These are phyloP conservation scores for Ustilago vetiveriae DNA, from an alignment of 1,284 basidiomycete species.

Conservation along the genomic window DNA sequence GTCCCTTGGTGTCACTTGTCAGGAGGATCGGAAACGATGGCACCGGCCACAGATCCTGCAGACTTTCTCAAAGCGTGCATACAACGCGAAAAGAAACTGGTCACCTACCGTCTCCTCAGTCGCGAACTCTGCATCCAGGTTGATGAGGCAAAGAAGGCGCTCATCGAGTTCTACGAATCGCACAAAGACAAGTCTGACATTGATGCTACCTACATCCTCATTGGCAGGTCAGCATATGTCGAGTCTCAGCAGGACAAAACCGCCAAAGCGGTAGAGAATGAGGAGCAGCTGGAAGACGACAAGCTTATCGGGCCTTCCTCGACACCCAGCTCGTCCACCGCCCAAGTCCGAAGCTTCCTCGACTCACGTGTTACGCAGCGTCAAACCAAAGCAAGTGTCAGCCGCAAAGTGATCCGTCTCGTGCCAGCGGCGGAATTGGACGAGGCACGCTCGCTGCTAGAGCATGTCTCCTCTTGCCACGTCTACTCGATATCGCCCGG, in stretches of 20 bases:
- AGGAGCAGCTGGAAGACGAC: constrained; percentile 5
- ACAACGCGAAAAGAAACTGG: constrained; percentile 51
- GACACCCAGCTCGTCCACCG: constrained; percentile 16
- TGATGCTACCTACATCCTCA: constrained; percentile 41
- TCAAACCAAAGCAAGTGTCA: constrained; percentile 7
- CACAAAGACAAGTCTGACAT: constrained; percentile 22
- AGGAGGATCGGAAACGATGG: too few relatives aligned
- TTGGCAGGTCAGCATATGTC: constrained; percentile 12
- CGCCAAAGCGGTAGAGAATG: background rate
- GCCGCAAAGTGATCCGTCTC: constrained; percentile 29
- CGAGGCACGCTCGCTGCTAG: constrained; percentile 20
- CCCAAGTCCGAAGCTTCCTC: constrained; percentile 21
- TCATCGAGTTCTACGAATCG: constrained; percentile 36
- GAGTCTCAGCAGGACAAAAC: background rate
- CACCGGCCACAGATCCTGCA: constrained; percentile 20
- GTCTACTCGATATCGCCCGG: constrained; percentile 55
- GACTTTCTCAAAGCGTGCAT: constrained; percentile 47
- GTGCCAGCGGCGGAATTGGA: constrained; percentile 31
- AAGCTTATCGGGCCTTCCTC: constrained; percentile 16
- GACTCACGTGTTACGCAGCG: constrained; percentile 14
- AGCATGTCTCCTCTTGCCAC: constrained; percentile 30
- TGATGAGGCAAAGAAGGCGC: constrained; percentile 42
- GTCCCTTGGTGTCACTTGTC: too few relatives aligned
- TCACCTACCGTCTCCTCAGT: constrained; percentile 57
- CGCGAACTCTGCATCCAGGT: constrained; percentile 52